These are phyloP conservation scores for Botrytis fragariae DNA, from an alignment of 2,329 filamentous ascomycete genomes.

Conservation along the genomic window DNA sequence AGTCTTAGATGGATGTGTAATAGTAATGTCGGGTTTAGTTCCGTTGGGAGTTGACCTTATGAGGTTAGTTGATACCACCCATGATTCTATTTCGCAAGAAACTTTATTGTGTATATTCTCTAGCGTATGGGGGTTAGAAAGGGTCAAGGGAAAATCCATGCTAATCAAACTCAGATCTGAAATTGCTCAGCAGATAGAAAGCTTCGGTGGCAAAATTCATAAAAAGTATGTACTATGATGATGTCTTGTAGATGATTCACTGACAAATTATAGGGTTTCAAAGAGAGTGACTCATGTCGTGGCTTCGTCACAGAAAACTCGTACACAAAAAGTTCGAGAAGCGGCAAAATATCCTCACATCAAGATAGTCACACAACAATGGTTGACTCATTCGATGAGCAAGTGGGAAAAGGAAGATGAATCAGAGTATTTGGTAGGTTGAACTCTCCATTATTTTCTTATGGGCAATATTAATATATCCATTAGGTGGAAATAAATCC, in stretches of 20 bases:
- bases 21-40: constrained; percentile 89
- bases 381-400: constrained; percentile 81
- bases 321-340: constrained; percentile 88
- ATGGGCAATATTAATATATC: constrained; percentile 9
- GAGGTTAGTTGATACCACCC: constrained; percentile 39
- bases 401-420: constrained; percentile 83
- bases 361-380: constrained; percentile 88
- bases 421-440: constrained; percentile 46
- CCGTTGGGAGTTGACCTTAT: constrained; percentile 77
- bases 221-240: constrained; percentile 38
- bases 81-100: neutral
- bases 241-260: neutral
- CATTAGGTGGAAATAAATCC: constrained; percentile 64
- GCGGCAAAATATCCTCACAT: constrained; percentile 76
- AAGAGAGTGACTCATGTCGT: constrained; percentile 71
- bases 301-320: constrained; percentile 65
- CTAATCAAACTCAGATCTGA: constrained; percentile 59
- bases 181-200: constrained; percentile 80
- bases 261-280: constrained; percentile 47
- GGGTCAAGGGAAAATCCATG: neutral
- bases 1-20: constrained; percentile 70
- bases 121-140: constrained; percentile 3
- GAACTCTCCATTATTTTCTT: neutral
- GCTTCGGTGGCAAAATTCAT: constrained; percentile 71
- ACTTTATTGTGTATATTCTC: constrained; percentile 26